Evolutionary conservation across 1,284 basidiomycete genomes (phyloP).

Genomic region (Acaromyces ingoldii): DNA sequence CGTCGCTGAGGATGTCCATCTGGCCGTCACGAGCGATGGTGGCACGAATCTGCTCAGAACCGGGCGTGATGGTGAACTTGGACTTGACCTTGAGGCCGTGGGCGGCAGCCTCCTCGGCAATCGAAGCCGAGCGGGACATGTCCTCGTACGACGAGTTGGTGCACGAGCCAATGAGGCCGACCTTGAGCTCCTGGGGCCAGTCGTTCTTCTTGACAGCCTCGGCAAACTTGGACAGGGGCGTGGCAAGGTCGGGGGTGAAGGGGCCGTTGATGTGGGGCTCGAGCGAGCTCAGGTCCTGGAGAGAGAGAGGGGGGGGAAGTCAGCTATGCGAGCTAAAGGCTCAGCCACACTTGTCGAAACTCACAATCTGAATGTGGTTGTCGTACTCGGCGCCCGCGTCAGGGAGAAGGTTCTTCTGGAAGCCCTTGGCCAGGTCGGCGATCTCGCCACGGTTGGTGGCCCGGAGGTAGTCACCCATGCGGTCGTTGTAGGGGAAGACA

Average conservation of each 20-base stretch:
- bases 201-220: conserved; percentile 86
- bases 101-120: conserved; percentile 77
- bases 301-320: neutral
- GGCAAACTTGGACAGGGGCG: conserved; percentile 82
- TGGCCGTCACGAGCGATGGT: conserved; percentile 95
- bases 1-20: conserved; percentile 77
- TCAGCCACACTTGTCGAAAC: conserved; percentile 33
- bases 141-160: conserved; percentile 99
- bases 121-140: conserved; percentile 94
- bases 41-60: conserved; percentile 95
- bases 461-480: conserved; percentile 87
- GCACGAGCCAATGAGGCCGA: conserved; percentile 96
- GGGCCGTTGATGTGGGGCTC: conserved; percentile 99
- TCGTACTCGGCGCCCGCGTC: conserved; percentile 92
- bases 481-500: conserved; percentile 95
- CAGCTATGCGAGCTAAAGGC: neutral
- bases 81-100: conserved; percentile 88
- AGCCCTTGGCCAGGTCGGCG: conserved; percentile 80
- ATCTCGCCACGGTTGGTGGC: conserved; percentile 87
- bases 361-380: conserved; percentile 81
- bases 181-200: conserved; percentile 96
- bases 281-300: conserved; percentile 83
- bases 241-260: conserved; percentile 60
- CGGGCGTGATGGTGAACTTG: conserved; percentile 95
- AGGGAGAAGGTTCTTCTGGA: conserved; percentile 85